Conservation (phyloP, 2,329 filamentous ascomycete species). For the Orbilia quercus region DNA sequence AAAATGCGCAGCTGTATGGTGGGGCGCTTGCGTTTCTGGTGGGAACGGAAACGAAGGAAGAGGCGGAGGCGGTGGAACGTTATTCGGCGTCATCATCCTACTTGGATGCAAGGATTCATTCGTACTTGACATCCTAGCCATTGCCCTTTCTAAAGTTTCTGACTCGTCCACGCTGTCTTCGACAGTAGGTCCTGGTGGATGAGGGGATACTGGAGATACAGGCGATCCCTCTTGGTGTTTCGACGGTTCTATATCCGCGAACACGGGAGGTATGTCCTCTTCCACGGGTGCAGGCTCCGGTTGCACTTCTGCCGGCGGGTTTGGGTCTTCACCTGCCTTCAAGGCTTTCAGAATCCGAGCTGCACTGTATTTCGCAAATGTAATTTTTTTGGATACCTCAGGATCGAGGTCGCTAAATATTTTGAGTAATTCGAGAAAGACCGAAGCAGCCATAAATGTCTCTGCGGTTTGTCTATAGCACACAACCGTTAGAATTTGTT, state of each 20-base stretch:
- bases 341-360: conserved; percentile 89
- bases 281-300: no score
- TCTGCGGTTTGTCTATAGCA: conserved; percentile 82
- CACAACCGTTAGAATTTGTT: background rate
- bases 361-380: conserved; percentile 96
- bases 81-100: conserved; percentile 57
- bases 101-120: conserved; percentile 67
- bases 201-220: conserved; percentile 48
- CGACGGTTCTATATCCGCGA: conserved; percentile 68
- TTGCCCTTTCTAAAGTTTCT: conserved; percentile 61
- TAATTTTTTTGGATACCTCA: conserved; percentile 78
- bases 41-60: conserved; percentile 61
- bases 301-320: conserved; percentile 68
- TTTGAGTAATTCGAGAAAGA: conserved; percentile 86
- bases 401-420: conserved; percentile 65
- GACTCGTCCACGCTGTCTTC: conserved; percentile 69
- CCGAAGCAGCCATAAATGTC: conserved; percentile 90
- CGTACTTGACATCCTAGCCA: conserved; percentile 66
- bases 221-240: conserved; percentile 59
- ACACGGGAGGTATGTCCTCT: conserved; percentile 64
- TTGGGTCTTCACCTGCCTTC: conserved; percentile 90
- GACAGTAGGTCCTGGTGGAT: conserved; percentile 64
- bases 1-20: conserved; percentile 33
- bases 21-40: conserved; percentile 43
- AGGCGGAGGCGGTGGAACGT: conserved; percentile 60